Evolutionary conservation across 2,329 filamentous ascomycete species (phyloP), one percentile per base, ranked within the genome.

Genomic region (Talaromyces sp.): DNA sequence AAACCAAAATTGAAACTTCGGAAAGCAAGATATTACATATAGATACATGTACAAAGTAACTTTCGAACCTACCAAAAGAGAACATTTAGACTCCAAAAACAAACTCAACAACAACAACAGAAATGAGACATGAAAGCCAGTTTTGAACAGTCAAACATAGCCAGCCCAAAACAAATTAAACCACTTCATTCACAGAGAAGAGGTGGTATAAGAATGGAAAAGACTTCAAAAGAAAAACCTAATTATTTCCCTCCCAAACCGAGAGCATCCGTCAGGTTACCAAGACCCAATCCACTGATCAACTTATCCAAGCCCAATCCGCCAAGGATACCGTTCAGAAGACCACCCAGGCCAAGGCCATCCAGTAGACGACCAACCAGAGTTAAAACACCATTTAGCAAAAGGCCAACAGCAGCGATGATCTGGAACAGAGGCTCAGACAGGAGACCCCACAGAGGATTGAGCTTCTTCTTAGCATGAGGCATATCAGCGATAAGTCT

Each of bases 401-500:
- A 74, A 52, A 96, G 76, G 19, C 91, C 91, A 40, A 96, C 91
- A 13, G 90, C 91, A 4, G 91, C 90, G 47, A 96, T 82, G 70
- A 96, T 96, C 81, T 97, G 92, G 82, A 91, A 90, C 19, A 96
- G 79, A 10, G 92, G 92, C 80, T 96, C 90, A 32, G 65, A 68
- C 7, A 75, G 66, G 44, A 96, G 79, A 27, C 80, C 85, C 91
- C 91, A 96, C 27, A 97, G 84, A 10, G 92, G 91, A 77, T 93
- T 96, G 55, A 96, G 82, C 79, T 93, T 87, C 82, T 96, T 93
- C 87, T 96, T 95, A 39, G 91, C 92, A 62, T 95, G 89, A 5
- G 92, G 91, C 89, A 96, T 94, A 68, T 90, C 89, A 67, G 89
- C 86, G 56, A 96, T 89, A 79, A 90, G 89, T 78, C 88, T 89